Conservation (phyloP, 2,329 filamentous ascomycete genomes). For the Ceratocystis harringtonii region DNA sequence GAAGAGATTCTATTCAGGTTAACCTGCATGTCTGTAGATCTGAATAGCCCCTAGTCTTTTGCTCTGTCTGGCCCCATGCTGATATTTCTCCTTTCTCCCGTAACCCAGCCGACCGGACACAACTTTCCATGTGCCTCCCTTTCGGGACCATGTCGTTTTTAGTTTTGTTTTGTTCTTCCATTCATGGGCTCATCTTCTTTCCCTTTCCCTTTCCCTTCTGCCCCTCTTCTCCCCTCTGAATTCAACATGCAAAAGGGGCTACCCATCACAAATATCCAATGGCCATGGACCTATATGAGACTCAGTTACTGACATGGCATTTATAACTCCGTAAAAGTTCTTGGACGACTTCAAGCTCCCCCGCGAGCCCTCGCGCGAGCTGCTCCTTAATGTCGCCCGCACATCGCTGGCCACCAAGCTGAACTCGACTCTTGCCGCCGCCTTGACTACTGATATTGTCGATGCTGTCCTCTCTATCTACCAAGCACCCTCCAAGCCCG, state of each 20-base stretch:
- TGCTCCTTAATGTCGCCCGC: slow-evolving; percentile 80
- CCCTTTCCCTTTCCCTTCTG: neutral
- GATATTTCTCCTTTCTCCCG: neutral
- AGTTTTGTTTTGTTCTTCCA: neutral
- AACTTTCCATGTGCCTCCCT: neutral
- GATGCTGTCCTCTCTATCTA: slow-evolving; percentile 94
- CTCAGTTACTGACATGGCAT: slow-evolving; percentile 15
- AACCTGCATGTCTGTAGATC: neutral
- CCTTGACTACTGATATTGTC: slow-evolving; percentile 87
- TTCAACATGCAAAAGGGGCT: too few relatives aligned
- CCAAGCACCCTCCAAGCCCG: slow-evolving; percentile 75
- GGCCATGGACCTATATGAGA: neutral
- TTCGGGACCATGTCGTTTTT: neutral
- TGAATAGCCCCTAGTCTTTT: neutral
- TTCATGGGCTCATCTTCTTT: neutral
- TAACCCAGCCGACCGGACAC: neutral
- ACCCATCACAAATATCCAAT: slow-evolving; percentile 9
- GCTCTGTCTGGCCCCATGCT: neutral
- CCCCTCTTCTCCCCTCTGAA: too few relatives aligned
- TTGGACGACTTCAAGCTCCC: slow-evolving; percentile 85
- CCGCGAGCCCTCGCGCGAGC: slow-evolving; percentile 79
- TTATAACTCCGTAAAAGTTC: slow-evolving; percentile 42
- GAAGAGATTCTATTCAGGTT: too few relatives aligned
- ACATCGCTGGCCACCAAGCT: slow-evolving; percentile 94
- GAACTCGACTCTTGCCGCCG: slow-evolving; percentile 72